Evolutionary conservation across 805 yeast species (phyloP), one percentile per base, ranked within the genome.

Genomic region (Ogataea saltuana): DNA sequence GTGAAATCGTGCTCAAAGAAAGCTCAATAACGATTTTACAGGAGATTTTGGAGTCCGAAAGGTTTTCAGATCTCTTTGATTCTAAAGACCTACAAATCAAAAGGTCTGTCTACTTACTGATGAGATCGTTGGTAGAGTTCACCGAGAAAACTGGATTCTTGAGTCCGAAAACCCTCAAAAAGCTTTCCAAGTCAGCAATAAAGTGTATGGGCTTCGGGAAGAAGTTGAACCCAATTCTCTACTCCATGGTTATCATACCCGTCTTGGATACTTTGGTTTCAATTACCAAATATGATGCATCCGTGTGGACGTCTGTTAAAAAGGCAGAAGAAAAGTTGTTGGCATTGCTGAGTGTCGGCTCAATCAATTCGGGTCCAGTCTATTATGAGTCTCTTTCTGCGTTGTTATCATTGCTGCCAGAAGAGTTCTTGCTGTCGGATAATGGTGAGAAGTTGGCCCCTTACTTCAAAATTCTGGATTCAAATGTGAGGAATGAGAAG

Each of bases 281-380:
- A 0, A 51, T 83, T 20, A 70, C 76, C 12, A 58, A 60, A n/a
- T 61, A 70, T 32, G 75, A 77, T 48, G 67, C 72, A 13, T 74
- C 68, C 21, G 68, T 83, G 36, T 82, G 88, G 83, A 15, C 38
- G 1, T 62, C 70, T 3, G 75, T 73, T 16, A 83, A 82, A 43
- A 64, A 64, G 3, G 50, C 79, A 1, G 68, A 69, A 13, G 70
- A 68, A 3, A 72, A 71, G 45, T 55, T 85, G 9, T 34, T 68
- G 1, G 72, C 64, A 0, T 72, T 81, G 48, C 51, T 85, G 16
- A 64, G 64, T 10, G 48, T 79, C 11, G 85, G 88, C 0, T 76
- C 78, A 2, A 68, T 81, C 35, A 70, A 69, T 38, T 78, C 85
- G 39, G 65, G 69, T 21, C 74, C 81, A 0, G 49, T 64, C 0